Evolutionary conservation across 331 rosid species (phyloP), one percentile per base, ranked within the genome.

Genomic region (Rosa hybrid): DNA sequence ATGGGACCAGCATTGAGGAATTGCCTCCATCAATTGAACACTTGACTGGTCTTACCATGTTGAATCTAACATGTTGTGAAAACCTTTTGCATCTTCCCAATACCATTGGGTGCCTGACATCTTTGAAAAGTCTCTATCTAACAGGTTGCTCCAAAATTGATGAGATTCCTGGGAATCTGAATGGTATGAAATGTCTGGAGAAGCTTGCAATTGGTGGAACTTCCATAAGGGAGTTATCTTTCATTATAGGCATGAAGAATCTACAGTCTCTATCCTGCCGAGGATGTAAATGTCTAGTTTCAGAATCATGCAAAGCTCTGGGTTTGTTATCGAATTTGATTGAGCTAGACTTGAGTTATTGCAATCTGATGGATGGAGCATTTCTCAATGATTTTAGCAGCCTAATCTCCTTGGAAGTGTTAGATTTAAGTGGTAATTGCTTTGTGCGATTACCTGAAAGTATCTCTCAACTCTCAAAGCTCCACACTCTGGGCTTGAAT

Each of bases 351-450:
- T 25, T 82, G 6, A 49, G 81, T 60, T n/a, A 63, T 20, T 82
- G 85, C 57, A 50, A 39, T 71, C 20, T 77, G n/a, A 42, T 0
- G 30, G 78, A 70, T 0, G 69, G 65, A 68, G 56, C 18, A 3
- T 0, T 76, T 14, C 81, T 54, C 0, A 12, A 48, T 1, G 45
- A 68, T 21, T 12, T 81, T 25, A 25, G 80, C 10, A 8, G 74
- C 27, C 41, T 80, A 34, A 12, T 45, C 2, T 59, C 51, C 8
- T 27, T 80, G 11, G 3, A 6, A 45, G 0, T 0, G 4, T 70
- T 81, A 2, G 6, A 42, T 54, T 74, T 81, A 9, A 54, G 84
- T 69, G 50, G 39, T 23, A 82, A 72, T 72, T 6, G n/a, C 5
- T 82, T 82, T 20, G 39, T 48, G 0, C 0, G 7, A 5, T n/a